Percentiles rank a stretch among this genome's conserved stretches.
phyloP scores from a whole-genome alignment of 129 eudicot genomes.

The Flaveria ramosissima region DNA sequence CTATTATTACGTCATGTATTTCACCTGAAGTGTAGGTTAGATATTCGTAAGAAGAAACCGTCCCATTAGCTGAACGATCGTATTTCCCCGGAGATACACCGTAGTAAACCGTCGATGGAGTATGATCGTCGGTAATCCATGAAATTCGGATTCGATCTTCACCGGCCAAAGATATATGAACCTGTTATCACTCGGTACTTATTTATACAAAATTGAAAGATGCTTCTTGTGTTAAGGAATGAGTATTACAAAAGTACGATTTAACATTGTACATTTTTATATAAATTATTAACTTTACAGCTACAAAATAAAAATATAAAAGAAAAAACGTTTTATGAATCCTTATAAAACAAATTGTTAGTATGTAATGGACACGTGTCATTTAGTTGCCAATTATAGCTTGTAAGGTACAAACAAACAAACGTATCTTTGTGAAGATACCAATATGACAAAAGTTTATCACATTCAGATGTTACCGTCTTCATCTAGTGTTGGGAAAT shows the following conservation, averaged over 20 bases:
- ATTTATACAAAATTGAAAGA: no score
- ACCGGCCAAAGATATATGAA: conserved; percentile 62
- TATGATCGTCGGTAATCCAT: conserved; percentile 54
- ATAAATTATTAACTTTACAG: no score
- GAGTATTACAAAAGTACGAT: no score
- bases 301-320: no score
- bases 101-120: conserved; percentile 51
- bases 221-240: no score
- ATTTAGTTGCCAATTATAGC: not conserved
- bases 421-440: no score
- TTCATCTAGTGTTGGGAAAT: not conserved
- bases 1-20: conserved; percentile 58
- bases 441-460: not conserved
- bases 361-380: not conserved
- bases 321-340: no score
- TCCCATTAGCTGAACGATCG: conserved; percentile 42
- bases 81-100: conserved; percentile 50
- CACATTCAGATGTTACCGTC: not conserved
- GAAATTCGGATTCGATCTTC: conserved; percentile 56
- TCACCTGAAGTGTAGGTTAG: conserved; percentile 48
- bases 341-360: no score
- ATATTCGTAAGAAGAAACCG: conserved; percentile 42
- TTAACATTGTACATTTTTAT: no score
- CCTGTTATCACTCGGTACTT: conserved; percentile 31
- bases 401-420: not conserved